phyloP scores from a whole-genome alignment of 83 land plant species.

The Thuja plicata region DNA sequence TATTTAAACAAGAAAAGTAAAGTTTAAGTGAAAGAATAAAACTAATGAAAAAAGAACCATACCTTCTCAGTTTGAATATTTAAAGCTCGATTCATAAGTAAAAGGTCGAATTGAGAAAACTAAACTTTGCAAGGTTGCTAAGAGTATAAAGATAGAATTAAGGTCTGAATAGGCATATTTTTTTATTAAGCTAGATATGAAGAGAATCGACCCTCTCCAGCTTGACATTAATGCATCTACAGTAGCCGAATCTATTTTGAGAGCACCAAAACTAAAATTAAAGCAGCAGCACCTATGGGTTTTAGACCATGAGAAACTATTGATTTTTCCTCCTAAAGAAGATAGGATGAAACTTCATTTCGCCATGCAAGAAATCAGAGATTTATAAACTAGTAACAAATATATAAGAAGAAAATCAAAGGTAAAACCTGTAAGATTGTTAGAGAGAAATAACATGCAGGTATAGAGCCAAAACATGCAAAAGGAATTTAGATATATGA shows the following conservation, averaged over 20 bases:
- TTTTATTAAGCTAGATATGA: constrained; percentile 65
- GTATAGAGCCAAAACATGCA: too few species aligned
- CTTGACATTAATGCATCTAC: constrained; percentile 59
- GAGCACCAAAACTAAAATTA: constrained; percentile 63
- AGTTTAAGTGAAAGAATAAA: too few species aligned
- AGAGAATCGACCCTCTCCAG: constrained; percentile 57
- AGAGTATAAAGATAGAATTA: constrained; percentile 67
- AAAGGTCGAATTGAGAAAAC: constrained; percentile 87
- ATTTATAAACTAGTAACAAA: too few species aligned
- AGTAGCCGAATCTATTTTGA: constrained; percentile 68
- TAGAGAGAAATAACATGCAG: too few species aligned
- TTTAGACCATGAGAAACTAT: constrained; percentile 50
- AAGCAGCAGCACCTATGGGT: constrained; percentile 70
- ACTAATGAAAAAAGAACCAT: too few species aligned
- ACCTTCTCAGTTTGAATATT: too few species aligned
- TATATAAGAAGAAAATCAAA: too few species aligned
- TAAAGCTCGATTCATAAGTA: too few species aligned
- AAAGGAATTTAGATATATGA: too few species aligned
- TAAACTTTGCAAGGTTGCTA: constrained; percentile 76
- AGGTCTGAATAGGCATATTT: constrained; percentile 56
- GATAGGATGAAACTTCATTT: constrained; percentile 69
- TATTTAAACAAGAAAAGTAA: too few species aligned
- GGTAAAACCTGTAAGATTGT: too few species aligned
- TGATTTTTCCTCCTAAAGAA: constrained; percentile 49
- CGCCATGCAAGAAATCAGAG: constrained; percentile 74